Evolutionary conservation across 2,329 filamentous ascomycete species (phyloP).

Genomic region (Scedosporium aurantiacum): DNA sequence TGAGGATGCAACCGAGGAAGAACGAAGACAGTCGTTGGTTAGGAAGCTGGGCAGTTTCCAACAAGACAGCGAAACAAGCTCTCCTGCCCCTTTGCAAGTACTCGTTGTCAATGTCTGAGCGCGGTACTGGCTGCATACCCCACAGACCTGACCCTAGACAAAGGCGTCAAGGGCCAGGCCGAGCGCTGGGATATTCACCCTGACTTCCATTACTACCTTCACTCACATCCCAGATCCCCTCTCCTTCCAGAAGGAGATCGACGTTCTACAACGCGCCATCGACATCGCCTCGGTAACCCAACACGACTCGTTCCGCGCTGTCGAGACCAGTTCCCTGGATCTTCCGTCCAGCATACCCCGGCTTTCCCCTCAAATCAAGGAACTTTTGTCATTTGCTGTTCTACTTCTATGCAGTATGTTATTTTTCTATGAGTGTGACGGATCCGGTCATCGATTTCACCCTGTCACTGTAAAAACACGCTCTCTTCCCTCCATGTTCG

Average conservation of each 20-base stretch:
- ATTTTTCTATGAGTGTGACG: not conserved
- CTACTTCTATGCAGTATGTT: not conserved
- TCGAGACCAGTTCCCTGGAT: not conserved
- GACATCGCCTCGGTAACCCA: not conserved
- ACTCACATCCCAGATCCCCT: no score
- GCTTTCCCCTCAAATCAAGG: not conserved
- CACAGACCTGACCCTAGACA: not conserved
- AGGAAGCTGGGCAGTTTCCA: no score
- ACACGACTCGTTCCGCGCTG: not conserved
- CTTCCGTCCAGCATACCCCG: not conserved
- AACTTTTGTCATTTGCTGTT: not conserved
- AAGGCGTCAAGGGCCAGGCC: not conserved
- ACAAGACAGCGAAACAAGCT: not conserved
- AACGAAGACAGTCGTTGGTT: no score
- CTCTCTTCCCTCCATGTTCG: no score
- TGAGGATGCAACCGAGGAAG: no score
- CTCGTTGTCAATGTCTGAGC: not conserved
- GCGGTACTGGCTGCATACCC: not conserved
- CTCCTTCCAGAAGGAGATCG: not conserved
- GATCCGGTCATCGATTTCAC: no score
- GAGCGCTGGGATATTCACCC: not conserved
- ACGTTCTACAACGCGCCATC: constrained; percentile 1
- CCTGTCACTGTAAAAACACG: no score
- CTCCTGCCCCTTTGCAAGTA: not conserved
- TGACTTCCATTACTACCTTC: not conserved